Evolutionary conservation across 2,329 filamentous ascomycete species (phyloP).

Genomic region (Fusarium tricinctum): DNA sequence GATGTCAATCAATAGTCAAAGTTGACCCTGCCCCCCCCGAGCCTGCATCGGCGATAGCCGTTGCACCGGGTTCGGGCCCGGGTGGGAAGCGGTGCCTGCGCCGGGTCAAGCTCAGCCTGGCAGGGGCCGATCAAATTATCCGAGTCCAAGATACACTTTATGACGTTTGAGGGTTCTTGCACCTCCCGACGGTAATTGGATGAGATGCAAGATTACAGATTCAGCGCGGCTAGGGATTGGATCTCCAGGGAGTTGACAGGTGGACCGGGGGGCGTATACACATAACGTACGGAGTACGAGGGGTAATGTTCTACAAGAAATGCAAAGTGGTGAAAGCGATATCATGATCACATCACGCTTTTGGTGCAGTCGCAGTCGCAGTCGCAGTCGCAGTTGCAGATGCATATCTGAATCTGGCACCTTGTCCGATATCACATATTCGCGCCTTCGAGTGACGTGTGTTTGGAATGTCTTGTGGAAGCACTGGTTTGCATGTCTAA

Average conservation of each 20-base stretch:
- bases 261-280: constrained; percentile 13
- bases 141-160: neutral
- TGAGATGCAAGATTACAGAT: constrained; percentile 1
- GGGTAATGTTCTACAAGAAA: neutral
- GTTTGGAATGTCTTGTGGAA: too few species aligned
- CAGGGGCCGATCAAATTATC: constrained; percentile 31
- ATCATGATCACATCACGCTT: constrained; percentile 20
- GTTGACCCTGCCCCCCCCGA: constrained; percentile 4
- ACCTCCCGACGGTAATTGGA: constrained; percentile 12
- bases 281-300: neutral
- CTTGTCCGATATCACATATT: constrained; percentile 29
- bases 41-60: constrained; percentile 48
- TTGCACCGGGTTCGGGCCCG: constrained; percentile 30
- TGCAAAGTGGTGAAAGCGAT: neutral
- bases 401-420: constrained; percentile 16
- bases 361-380: neutral
- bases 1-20: too few species aligned
- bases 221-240: constrained; percentile 23
- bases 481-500: neutral
- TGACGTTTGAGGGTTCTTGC: constrained; percentile 30
- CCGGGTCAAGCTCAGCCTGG: constrained; percentile 47
- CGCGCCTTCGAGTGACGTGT: neutral
- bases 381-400: neutral
- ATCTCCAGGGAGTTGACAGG: constrained; percentile 23
- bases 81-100: constrained; percentile 21